These are phyloP conservation scores for Fusarium caatingaense DNA, from an alignment of 2,329 filamentous ascomycete species.

Conservation along the genomic window DNA sequence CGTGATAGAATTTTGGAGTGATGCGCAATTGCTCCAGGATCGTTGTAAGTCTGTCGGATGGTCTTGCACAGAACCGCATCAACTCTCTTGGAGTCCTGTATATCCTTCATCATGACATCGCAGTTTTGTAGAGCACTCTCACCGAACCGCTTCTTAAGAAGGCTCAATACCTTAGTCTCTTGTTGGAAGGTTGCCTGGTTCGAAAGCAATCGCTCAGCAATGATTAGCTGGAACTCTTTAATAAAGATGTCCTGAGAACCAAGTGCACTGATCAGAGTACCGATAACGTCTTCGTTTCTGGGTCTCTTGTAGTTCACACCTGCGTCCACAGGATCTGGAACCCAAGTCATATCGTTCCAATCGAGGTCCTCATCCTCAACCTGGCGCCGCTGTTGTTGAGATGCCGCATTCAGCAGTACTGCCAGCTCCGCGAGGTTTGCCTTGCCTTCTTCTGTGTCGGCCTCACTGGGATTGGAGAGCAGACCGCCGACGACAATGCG, in stretches of 20 bases:
- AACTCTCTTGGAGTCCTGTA: conserved; percentile 82
- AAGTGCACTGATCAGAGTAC: conserved; percentile 87
- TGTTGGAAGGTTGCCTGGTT: conserved; percentile 78
- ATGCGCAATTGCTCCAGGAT: conserved; percentile 56
- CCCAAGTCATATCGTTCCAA: conserved; percentile 94
- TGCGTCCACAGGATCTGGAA: conserved; percentile 92
- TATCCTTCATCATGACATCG: conserved; percentile 97
- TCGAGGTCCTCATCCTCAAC: conserved; percentile 78
- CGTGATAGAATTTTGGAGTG: conserved; percentile 90
- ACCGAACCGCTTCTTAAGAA: conserved; percentile 90
- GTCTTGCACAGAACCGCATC: conserved; percentile 72
- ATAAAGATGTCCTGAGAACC: conserved; percentile 93
- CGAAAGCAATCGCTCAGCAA: conserved; percentile 82
- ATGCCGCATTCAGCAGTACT: conserved; percentile 70
- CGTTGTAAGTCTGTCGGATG: conserved; percentile 33
- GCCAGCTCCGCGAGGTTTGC: conserved; percentile 75
- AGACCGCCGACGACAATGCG: conserved; percentile 81
- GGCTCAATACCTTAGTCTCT: conserved; percentile 83
- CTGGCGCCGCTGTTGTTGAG: conserved; percentile 63
- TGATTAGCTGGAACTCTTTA: conserved; percentile 88
- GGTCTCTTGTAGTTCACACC: conserved; percentile 91
- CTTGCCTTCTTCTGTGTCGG: conserved; percentile 58
- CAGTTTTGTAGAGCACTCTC: conserved; percentile 88
- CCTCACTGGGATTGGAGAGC: conserved; percentile 69
- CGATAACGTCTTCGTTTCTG: conserved; percentile 90